Conservation (phyloP, 2,329 filamentous ascomycete species). For the Lithohypha guttulata region DNA sequence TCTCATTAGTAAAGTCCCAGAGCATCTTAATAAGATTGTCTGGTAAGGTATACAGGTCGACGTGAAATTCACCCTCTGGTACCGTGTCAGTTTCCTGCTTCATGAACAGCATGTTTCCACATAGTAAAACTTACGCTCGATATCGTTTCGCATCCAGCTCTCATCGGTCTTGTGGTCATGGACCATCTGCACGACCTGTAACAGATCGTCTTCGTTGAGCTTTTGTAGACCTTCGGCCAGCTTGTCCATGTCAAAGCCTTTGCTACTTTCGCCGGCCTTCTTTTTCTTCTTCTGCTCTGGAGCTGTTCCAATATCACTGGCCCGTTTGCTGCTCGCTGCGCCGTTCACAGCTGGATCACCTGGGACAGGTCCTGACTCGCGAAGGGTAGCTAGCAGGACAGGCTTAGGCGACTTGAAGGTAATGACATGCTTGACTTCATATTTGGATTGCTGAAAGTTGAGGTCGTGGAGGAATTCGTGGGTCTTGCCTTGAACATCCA, state of each 20-base stretch:
- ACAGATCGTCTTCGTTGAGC: constrained; percentile 81
- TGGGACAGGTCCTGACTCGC: constrained; percentile 76
- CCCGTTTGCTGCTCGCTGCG: constrained; percentile 52
- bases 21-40: constrained; percentile 83
- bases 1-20: constrained; percentile 67
- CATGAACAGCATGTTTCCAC: constrained; percentile 1
- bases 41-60: constrained; percentile 94
- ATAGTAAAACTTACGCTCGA: constrained; percentile 60
- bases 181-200: constrained; percentile 94
- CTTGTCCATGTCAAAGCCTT: constrained; percentile 80
- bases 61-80: constrained; percentile 88
- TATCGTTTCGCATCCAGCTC: constrained; percentile 93
- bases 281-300: constrained; percentile 52
- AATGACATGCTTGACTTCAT: constrained; percentile 72
- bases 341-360: constrained; percentile 51
- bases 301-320: constrained; percentile 34
- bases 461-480: constrained; percentile 74
- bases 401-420: constrained; percentile 81
- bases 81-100: constrained; percentile 24
- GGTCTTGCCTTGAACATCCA: constrained; percentile 71
- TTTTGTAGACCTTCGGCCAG: constrained; percentile 83
- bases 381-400: constrained; percentile 59
- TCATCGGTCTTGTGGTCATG: constrained; percentile 92
- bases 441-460: constrained; percentile 72
- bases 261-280: constrained; percentile 58